Evolutionary conservation across 306 rosid species (phyloP), one percentile per base, ranked within the genome.

Genomic region (Lagenaria siceraria): DNA sequence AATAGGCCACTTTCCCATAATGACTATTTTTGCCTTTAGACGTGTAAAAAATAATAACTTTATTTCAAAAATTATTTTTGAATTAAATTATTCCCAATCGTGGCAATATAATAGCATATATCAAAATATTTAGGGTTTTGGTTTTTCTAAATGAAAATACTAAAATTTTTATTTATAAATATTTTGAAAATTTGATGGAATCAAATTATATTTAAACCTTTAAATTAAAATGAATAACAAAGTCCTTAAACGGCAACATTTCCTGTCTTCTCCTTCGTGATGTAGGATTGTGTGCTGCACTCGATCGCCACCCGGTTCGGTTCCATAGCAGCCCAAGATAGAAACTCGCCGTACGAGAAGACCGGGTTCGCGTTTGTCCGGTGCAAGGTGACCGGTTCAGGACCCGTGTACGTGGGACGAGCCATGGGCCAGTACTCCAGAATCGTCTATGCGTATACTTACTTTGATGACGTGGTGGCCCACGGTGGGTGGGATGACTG

Each of bases 401-500:
- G 97, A 17, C 93, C 90, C 0, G 8, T 93, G 0, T 93, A 93
- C 5, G 92, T 93, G 74, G 98, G 98, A 1, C 89, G 97, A 22
- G 97, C 96, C 65, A 89, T 90, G 98, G 92, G 93, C 29, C 87
- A 84, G 43, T 86, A 86, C 85, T 85, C 97, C 0, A 81, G 96
- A 77, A 90, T 93, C 9, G 92, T 93, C 33, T 93, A 87, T 59
- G 75, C 97, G 3, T 86, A 75, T 79, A 88, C 98, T 2, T 91
- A 85, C 80, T 93, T 91, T 22, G 97, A 84, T n/a, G 69, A 91
- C 60, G 78, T 91, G 1, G 87, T 93, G 22, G 91, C 97, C 4
- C 88, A 63, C 54, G 93, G 96, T 4, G 98, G 91, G 66, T 93
- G 97, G 98, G 94, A 89, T 69, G 96, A 89, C 68, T 89, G 97